A percentile compares a stretch with the other conserved stretches of the same genome.
phyloP scores from a whole-genome alignment of 129 eudicot genomes.

The Flaveria sonorensis region DNA sequence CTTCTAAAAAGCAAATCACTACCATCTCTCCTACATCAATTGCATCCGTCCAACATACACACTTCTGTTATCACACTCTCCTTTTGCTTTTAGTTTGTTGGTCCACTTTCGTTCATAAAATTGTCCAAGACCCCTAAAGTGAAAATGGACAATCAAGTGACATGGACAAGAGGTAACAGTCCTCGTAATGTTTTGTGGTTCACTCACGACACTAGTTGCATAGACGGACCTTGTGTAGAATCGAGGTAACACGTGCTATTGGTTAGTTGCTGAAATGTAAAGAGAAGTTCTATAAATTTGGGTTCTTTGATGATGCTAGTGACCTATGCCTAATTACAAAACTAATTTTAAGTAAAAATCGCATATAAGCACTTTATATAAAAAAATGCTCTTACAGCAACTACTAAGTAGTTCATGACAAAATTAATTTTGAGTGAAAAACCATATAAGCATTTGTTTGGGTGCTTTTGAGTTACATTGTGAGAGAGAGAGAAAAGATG shows the following conservation, averaged over 20 bases:
- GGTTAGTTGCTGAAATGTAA: not conserved
- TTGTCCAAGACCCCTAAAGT: not conserved
- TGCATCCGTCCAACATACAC: not conserved
- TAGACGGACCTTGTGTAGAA: not conserved
- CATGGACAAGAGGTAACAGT: not conserved
- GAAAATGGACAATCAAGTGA: constrained; percentile 5
- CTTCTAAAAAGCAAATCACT: not conserved
- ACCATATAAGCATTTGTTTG: too few species aligned
- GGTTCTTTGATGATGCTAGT: not conserved
- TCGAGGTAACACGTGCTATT: not conserved
- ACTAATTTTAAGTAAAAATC: not conserved
- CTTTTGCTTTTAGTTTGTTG: constrained; percentile 6
- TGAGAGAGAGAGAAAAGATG: too few species aligned
- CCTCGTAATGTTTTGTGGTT: not conserved
- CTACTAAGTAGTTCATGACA: too few species aligned
- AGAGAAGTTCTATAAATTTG: not conserved
- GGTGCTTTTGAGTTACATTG: too few species aligned
- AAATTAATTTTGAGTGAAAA: too few species aligned
- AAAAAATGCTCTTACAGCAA: too few species aligned
- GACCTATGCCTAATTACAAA: not conserved
- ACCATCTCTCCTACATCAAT: not conserved
- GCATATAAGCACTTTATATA: too few species aligned
- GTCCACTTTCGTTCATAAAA: not conserved
- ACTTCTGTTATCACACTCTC: not conserved
- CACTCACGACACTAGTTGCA: not conserved